phyloP scores from a whole-genome alignment of 768 basidiomycete species.

The Clavaria fumosa region DNA sequence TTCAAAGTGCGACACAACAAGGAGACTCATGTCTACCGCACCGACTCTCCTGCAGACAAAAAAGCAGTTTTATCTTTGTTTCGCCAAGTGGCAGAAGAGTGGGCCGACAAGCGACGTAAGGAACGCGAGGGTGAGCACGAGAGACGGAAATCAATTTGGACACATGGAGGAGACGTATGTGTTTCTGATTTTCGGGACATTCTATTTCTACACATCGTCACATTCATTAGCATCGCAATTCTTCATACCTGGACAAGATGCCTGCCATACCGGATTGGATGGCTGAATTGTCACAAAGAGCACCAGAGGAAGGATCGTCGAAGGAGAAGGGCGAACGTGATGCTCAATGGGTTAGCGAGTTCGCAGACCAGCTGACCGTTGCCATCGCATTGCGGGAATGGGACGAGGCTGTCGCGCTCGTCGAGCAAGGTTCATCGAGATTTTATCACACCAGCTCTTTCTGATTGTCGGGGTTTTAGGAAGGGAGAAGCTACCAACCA shows the following conservation, averaged over 20 bases:
- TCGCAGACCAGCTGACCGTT: slow-evolving; percentile 82
- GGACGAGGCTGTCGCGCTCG: slow-evolving; percentile 69
- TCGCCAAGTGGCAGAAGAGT: slow-evolving; percentile 85
- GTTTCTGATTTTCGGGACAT: neutral
- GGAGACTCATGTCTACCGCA: slow-evolving; percentile 89
- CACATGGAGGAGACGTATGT: slow-evolving; percentile 24
- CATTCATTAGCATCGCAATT: slow-evolving; percentile 12
- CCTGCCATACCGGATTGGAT: slow-evolving; percentile 67
- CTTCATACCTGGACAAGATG: slow-evolving; percentile 16
- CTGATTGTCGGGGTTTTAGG: slow-evolving; percentile 24
- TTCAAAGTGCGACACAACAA: slow-evolving; percentile 90
- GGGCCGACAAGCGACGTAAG: slow-evolving; percentile 75
- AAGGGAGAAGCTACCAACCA: slow-evolving; percentile 41
- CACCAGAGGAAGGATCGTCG: slow-evolving; percentile 36
- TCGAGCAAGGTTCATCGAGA: slow-evolving; percentile 53
- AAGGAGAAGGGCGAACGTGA: slow-evolving; percentile 73
- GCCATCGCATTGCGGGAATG: slow-evolving; percentile 82
- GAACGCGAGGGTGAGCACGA: slow-evolving; percentile 92
- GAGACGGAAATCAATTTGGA: slow-evolving; percentile 65
- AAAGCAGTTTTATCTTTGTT: slow-evolving; percentile 73
- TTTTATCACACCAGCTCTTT: neutral
- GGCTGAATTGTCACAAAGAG: slow-evolving; percentile 46
- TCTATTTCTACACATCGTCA: slow-evolving; percentile 1
- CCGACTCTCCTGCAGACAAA: slow-evolving; percentile 71
- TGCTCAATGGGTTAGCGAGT: slow-evolving; percentile 77